Conservation (phyloP, 1,284 basidiomycete genomes). For the Coniferiporia sulphurascens region DNA sequence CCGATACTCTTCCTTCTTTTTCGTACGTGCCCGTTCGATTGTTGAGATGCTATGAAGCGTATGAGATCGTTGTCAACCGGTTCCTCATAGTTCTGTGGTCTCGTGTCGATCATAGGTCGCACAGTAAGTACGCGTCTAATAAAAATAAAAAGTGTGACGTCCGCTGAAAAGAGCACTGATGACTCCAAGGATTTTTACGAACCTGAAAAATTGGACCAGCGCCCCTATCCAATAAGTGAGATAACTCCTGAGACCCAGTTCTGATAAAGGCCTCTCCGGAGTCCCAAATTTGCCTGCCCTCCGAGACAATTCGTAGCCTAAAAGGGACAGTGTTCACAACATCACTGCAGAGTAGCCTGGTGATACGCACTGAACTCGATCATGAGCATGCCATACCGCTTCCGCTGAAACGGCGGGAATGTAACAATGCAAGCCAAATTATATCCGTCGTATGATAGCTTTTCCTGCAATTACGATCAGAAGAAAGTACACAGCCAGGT, state of each 20-base stretch:
- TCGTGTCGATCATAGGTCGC: slow-evolving; percentile 12
- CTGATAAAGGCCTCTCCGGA: slow-evolving; percentile 92
- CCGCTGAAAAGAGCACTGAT: background rate
- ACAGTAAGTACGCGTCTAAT: slow-evolving; percentile 21
- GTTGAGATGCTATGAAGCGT: slow-evolving; percentile 3
- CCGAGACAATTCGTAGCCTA: slow-evolving; percentile 89
- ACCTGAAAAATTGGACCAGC: slow-evolving; percentile 78
- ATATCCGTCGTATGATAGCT: slow-evolving; percentile 93
- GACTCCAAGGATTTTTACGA: slow-evolving; percentile 25
- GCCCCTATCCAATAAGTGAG: slow-evolving; percentile 89
- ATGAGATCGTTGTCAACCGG: slow-evolving; percentile 13
- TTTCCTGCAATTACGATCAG: slow-evolving; percentile 60
- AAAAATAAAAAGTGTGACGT: background rate
- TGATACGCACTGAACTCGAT: slow-evolving; percentile 90
- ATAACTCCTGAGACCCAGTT: slow-evolving; percentile 89
- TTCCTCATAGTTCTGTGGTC: background rate
- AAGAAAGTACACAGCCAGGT: background rate
- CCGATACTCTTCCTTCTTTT: background rate
- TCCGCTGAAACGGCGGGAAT: slow-evolving; percentile 88
- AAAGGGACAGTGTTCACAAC: background rate
- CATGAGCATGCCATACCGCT: slow-evolving; percentile 91
- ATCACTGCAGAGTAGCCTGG: background rate
- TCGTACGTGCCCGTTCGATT: background rate
- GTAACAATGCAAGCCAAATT: slow-evolving; percentile 97
- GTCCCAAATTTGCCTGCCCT: slow-evolving; percentile 79